Evolutionary conservation across 179 eudicot genomes (phyloP).

Genomic region (Silene vulgaris): DNA sequence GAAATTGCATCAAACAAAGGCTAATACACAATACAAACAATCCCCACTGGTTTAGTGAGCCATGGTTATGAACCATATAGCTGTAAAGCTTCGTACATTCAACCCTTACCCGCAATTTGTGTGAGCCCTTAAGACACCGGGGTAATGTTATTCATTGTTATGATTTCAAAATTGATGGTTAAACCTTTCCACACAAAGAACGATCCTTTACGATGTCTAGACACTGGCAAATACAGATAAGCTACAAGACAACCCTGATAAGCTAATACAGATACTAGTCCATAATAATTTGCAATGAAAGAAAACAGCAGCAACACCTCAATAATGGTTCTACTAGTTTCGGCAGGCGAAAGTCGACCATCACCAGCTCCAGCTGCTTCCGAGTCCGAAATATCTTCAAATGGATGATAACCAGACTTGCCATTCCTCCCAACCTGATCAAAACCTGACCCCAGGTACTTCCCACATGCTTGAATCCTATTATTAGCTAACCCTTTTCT

Average conservation of each 20-base stretch:
- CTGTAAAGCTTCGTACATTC: not conserved
- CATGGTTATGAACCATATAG: not conserved
- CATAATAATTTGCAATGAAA: not conserved
- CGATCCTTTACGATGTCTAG: not conserved
- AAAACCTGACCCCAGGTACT: slow-evolving; percentile 41
- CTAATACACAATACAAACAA: not conserved
- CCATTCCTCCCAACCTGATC: slow-evolving; percentile 49
- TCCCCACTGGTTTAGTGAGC: not conserved
- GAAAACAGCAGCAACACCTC: slow-evolving; percentile 40
- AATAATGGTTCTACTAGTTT: slow-evolving; percentile 68
- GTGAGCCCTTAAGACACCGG: not conserved
- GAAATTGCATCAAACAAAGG: not conserved
- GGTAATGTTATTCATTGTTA: not conserved
- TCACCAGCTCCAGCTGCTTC: slow-evolving; percentile 43
- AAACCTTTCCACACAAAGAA: not conserved
- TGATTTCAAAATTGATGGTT: not conserved
- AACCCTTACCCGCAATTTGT: not conserved
- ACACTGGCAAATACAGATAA: too few relatives aligned
- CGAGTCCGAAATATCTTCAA: slow-evolving; percentile 64
- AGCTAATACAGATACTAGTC: not conserved
- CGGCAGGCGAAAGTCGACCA: slow-evolving; percentile 56
- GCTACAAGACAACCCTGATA: not conserved
- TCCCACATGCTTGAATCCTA: slow-evolving; percentile 53
- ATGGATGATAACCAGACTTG: slow-evolving; percentile 70
- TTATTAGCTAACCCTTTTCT: slow-evolving; percentile 30